Evolutionary conservation across 129 eudicot species (phyloP), one percentile per base, ranked within the genome.

Genomic region (Scalesia atractyloides): DNA sequence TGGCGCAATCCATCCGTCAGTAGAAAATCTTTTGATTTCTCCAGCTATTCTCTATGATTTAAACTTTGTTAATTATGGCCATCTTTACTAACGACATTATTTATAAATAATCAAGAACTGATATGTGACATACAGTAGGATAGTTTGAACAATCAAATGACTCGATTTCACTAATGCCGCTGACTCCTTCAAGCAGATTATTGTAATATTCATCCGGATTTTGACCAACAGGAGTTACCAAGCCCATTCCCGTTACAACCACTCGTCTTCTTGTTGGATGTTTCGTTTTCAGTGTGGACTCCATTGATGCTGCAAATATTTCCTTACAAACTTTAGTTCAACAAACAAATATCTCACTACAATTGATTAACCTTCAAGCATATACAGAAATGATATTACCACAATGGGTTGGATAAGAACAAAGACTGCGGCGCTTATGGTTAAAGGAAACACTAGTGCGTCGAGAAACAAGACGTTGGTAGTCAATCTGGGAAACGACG

Each of bases 221-320:
- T 49, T 66, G 81, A 56, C 96, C 97, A 59, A 91, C 13, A 58
- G 97, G 84, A 7, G 96, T 88, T 64, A 78, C 96, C 44, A 91
- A 90, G 26, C 97, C 97, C 88, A 91, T 79, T 53, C 97, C 97
- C 0, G 97, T 91, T 81, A 91, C 96, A 49, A 91, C 97, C 9
- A 91, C 97, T 78, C 91, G 83, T 68, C 91, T 84, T 46, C 79
- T 81, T 54, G 74, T 73, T 60, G 71, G 70, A 53, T 76, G 84
- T 44, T 86, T 84, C 73, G 49, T 73, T 70, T 76, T 76, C 49
- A 33, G 30, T 34, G 70, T 36, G 9, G 52, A 65, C 71, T 82
- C 79, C 80, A 58, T 75, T 53, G 78, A 74, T 46, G 86, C 86
- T 19, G 81, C 62, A 47, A 79, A 80, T 81, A 56, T 76, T 50